These are phyloP conservation scores for Zoysia pacifica DNA, from an alignment of 176 grass and related monocot genomes.

Conservation along the genomic window DNA sequence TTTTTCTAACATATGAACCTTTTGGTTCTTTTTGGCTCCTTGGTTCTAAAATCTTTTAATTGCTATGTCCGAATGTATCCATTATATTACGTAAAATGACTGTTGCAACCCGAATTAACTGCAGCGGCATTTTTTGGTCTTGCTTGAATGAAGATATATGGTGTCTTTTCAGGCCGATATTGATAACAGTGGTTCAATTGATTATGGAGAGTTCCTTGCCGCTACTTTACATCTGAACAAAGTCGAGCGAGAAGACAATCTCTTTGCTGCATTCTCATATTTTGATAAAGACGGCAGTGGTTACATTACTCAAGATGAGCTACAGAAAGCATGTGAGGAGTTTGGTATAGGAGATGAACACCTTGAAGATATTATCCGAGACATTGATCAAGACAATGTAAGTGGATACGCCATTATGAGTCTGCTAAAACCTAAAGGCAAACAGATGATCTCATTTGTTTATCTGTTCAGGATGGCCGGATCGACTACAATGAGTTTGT, in stretches of 20 bases:
- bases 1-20: not conserved
- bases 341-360: conserved; percentile 81
- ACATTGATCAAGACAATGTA: conserved; percentile 98
- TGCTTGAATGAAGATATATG: conserved; percentile 41
- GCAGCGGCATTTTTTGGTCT: conserved; percentile 20
- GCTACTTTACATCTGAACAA: conserved; percentile 96
- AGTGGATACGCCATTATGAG: conserved; percentile 24
- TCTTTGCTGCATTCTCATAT: conserved; percentile 89
- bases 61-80: not conserved
- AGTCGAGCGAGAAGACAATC: conserved; percentile 86
- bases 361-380: conserved; percentile 84
- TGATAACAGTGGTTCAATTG: conserved; percentile 90
- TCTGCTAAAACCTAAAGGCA: conserved; percentile 18
- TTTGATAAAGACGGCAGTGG: conserved; percentile 95
- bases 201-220: conserved; percentile 93
- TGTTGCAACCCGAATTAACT: conserved; percentile 11
- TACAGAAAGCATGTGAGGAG: conserved; percentile 92
- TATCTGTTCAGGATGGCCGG: conserved; percentile 77
- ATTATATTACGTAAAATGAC: conserved; percentile 13
- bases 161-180: conserved; percentile 75
- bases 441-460: conserved; percentile 16
- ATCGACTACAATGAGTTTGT: conserved; percentile 98
- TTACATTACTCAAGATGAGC: conserved; percentile 90
- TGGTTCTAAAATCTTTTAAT: conserved; percentile 7
- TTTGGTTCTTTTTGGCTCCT: not conserved